phyloP scores from a whole-genome alignment of 331 rosid species.

The Arachis monticola region DNA sequence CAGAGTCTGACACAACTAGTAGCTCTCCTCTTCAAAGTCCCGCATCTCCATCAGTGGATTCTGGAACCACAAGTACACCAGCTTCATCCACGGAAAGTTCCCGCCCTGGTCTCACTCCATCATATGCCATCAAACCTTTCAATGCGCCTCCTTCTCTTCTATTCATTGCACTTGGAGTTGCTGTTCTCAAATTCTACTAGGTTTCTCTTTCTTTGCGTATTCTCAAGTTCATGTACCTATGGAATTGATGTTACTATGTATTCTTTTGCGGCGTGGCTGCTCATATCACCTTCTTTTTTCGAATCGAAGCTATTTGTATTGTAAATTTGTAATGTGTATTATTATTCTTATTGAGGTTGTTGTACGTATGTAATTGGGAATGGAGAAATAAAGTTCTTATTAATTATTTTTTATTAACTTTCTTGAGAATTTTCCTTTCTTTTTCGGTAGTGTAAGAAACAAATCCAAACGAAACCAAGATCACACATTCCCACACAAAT shows the following conservation, averaged over 20 bases:
- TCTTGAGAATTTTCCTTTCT: too few relatives aligned
- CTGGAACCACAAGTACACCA: conserved; percentile 43
- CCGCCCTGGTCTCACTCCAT: conserved; percentile 62
- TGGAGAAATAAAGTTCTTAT: conserved; percentile 14
- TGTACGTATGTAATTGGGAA: background rate
- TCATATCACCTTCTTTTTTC: conserved; percentile 37
- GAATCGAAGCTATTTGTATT: background rate
- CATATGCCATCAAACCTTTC: conserved; percentile 52
- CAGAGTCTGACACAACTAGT: conserved; percentile 47
- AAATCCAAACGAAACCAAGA: too few relatives aligned
- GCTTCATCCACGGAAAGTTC: conserved; percentile 52
- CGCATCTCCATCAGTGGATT: conserved; percentile 55
- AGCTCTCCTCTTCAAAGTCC: conserved; percentile 46
- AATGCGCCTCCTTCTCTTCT: conserved; percentile 48
- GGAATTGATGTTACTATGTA: background rate
- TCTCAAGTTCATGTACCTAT: background rate
- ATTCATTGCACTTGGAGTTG: conserved; percentile 48
- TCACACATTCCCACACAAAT: too few relatives aligned
- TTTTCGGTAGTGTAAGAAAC: too few relatives aligned
- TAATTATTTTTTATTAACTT: background rate
- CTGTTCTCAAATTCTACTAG: conserved; percentile 45
- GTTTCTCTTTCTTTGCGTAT: background rate
- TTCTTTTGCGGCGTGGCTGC: conserved; percentile 43
- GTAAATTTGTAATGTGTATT: background rate
- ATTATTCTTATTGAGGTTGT: too few relatives aligned